These are phyloP conservation scores for Cyclotella baltica DNA, from an alignment of 108 stramenopile species.

Conservation along the genomic window DNA sequence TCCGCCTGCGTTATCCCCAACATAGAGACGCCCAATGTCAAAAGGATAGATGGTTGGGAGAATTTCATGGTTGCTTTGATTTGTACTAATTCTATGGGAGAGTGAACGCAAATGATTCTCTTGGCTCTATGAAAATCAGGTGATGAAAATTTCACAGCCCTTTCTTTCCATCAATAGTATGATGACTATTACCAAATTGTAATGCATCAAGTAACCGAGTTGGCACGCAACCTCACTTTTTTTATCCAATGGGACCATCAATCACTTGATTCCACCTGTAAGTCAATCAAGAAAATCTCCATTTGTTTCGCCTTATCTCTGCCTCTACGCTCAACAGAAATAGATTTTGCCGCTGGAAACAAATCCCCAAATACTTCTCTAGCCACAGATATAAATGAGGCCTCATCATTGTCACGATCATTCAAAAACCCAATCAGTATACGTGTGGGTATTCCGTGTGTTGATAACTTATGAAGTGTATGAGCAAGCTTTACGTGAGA, in stretches of 20 bases:
- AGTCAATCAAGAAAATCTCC: background rate
- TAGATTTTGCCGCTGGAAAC: background rate
- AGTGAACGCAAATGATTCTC: too few relatives aligned
- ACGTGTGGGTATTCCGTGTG: background rate
- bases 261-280: background rate
- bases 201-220: too few relatives aligned
- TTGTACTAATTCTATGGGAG: too few relatives aligned
- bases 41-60: conserved; percentile 16
- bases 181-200: too few relatives aligned
- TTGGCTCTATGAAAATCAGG: too few relatives aligned
- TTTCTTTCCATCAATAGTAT: too few relatives aligned
- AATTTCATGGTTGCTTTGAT: too few relatives aligned
- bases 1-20: conserved; percentile 25
- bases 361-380: background rate
- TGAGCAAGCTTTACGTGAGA: background rate
- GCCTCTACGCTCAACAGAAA: conserved; percentile 5
- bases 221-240: too few relatives aligned
- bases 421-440: conserved; percentile 7
- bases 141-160: too few relatives aligned
- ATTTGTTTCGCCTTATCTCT: background rate
- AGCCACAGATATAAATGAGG: background rate
- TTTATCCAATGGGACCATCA: background rate
- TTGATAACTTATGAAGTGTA: background rate
- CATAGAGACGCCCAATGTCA: conserved; percentile 16
- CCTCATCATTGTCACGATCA: conserved; percentile 8